Evolutionary conservation across 352 stramenopile genomes (phyloP).

Genomic region (Phytophthora pseudosyringae): DNA sequence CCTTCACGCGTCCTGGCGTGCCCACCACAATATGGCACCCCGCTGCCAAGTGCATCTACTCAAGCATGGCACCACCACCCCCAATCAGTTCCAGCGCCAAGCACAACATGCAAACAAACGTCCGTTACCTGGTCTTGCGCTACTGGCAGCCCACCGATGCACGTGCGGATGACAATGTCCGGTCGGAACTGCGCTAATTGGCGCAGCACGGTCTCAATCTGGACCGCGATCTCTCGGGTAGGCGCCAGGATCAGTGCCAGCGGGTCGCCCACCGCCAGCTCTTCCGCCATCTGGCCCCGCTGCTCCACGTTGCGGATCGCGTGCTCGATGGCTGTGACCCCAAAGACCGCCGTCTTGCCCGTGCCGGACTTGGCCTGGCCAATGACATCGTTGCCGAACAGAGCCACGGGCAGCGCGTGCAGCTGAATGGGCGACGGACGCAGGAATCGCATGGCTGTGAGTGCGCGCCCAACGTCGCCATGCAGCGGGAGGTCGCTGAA

Average conservation of each 20-base stretch:
- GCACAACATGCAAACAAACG: background rate
- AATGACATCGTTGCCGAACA: slow-evolving; percentile 85
- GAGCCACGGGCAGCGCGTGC: slow-evolving; percentile 66
- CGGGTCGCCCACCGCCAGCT: slow-evolving; percentile 28
- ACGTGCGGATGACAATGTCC: slow-evolving; percentile 47
- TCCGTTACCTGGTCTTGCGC: slow-evolving; percentile 59
- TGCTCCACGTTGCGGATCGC: slow-evolving; percentile 44
- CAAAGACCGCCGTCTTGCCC: slow-evolving; percentile 85
- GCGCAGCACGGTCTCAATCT: slow-evolving; percentile 74
- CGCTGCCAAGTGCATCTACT: slow-evolving; percentile 43
- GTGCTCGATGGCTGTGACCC: slow-evolving; percentile 67
- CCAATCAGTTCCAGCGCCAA: slow-evolving; percentile 1
- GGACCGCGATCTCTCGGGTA: slow-evolving; percentile 77
- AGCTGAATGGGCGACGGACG: slow-evolving; percentile 75
- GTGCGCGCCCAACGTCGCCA: slow-evolving; percentile 50
- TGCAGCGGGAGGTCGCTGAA: slow-evolving; percentile 74
- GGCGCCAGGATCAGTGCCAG: slow-evolving; percentile 73
- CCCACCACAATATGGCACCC: slow-evolving; percentile 76
- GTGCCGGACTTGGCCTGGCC: slow-evolving; percentile 86
- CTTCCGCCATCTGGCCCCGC: background rate
- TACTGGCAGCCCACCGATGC: slow-evolving; percentile 72
- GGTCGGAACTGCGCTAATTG: slow-evolving; percentile 53
- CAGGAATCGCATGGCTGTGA: slow-evolving; percentile 62
- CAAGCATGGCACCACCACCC: background rate
- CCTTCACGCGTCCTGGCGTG: slow-evolving; percentile 74